Evolutionary conservation across 1,284 basidiomycete genomes (phyloP), one percentile per base, ranked within the genome.

Genomic region (Puccinia hordei): DNA sequence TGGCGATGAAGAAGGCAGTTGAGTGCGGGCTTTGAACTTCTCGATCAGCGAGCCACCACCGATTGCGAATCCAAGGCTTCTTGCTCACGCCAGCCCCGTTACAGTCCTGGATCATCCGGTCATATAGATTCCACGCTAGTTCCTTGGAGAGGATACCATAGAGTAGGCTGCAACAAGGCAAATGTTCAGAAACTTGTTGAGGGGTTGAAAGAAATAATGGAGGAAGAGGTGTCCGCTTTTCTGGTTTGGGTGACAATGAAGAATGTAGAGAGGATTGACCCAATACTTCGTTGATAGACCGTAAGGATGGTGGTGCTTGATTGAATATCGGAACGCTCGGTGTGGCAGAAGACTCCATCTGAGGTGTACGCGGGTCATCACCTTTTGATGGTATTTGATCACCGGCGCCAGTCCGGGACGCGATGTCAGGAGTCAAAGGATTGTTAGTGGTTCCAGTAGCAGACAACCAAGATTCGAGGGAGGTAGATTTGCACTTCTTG

Each of bases 41-140:
- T 24, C 90, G 88, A 83, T 93, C 92, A 84, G 92, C 91, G 13
- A 94, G 87, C 90, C 90, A 93, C 93, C 92, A 94, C 83, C 90
- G 91, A 83, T 92, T 93, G 61, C 89, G 87, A 75, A 89, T 87
- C 93, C 93, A 93, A 9, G 85, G 84, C 73, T 41, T 35, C 30
- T 61, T 72, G 9, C 24, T 57, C 51, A 22, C 2, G 17, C 53
- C 68, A 8, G 2, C 46, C 17, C 76, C 76, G 15, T 72, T 38
- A 17, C 66, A 55, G 46, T 79, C 76, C 10, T 59, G 3, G 30
- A 79, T 46, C 76, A 79, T 79, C 9, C 24, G 22, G 8, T 71
- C 66, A 24, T 79, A 79, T 2, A 79, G 38, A 27, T 27, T 22
- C 30, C 27, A 69, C 17, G 76, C 76, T n/a, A 79, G 59, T 10